Percentiles rank a stretch among this genome's conserved stretches.
Evolutionary conservation across 139 green algal genomes (phyloP).

Genomic region (Spirogloea muscicola): DNA sequence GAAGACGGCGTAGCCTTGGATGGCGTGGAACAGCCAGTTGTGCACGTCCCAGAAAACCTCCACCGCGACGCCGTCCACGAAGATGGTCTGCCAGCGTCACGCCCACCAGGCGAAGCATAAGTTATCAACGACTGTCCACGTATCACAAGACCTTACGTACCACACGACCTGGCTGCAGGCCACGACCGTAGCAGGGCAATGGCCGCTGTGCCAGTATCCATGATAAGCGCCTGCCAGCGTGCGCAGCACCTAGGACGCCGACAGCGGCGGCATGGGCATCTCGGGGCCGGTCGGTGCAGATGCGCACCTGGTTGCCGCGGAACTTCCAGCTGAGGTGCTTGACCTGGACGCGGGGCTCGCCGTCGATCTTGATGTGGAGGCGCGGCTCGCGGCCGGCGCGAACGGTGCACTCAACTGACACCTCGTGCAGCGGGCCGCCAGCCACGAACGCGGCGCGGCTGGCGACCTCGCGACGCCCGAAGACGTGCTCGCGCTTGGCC

Average conservation of each 20-base stretch:
- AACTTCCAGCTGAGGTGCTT: not conserved
- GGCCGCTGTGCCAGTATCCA: too few species aligned
- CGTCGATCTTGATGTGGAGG: not conserved
- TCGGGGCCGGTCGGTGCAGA: too few species aligned
- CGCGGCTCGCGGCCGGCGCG: not conserved
- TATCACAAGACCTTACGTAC: too few species aligned
- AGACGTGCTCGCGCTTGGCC: not conserved
- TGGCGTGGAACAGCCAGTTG: conserved; percentile 6
- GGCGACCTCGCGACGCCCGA: not conserved
- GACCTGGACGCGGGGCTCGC: not conserved
- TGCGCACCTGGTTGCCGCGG: not conserved
- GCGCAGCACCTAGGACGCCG: too few species aligned
- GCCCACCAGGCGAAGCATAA: too few species aligned
- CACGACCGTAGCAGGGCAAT: too few species aligned
- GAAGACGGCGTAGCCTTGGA: conserved; percentile 5
- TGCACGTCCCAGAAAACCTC: conserved; percentile 9
- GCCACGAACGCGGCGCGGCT: not conserved
- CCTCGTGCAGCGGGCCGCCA: not conserved
- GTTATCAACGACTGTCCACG: too few species aligned
- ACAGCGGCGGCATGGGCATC: too few species aligned
- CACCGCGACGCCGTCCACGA: not conserved
- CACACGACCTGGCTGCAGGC: too few species aligned
- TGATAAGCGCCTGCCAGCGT: too few species aligned
- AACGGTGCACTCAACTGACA: not conserved
- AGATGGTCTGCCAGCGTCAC: conserved; percentile 10